Evolutionary conservation across 2,329 filamentous ascomycete species (phyloP), one percentile per base, ranked within the genome.

Genomic region (Lachnellula arida): DNA sequence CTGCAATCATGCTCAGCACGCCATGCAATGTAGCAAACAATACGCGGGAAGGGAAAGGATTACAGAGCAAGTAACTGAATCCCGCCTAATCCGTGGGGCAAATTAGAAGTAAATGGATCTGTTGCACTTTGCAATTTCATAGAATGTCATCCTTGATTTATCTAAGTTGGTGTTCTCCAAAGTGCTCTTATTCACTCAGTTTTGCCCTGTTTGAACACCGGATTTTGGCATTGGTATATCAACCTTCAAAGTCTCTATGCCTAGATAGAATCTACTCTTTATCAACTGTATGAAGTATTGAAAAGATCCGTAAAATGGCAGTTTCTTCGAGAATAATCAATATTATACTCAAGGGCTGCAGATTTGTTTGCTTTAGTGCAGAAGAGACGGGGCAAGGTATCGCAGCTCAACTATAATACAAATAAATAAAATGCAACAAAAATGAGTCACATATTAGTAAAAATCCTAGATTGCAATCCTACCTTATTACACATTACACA

Each of bases 111-210:
- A 15, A 49, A 17, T 32, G 22, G 23, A 43, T 61, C 54, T 61
- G 62, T 63, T 64, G 63, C 59, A 64, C 50, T 49, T 64, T 60
- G 57, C 59, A 58, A 55, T 54, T 60, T 44, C 46, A 60, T 61
- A 61, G 48, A 55, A 52, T 39, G 53, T 61, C 52, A 57, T 47
- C 49, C 51, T 59, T 55, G 46, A 7, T 49, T 46, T 25, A 54
- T 25, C 28, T 28, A 42, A 43, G 51, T 28, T 4, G 35, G 35
- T 22, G 50, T 51, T 59, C 53, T 60, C 56, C 55, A 54, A 55
- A 25, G 22, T 39, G 50, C 19, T 53, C 15, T 49, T 47, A 9
- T 54, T 59, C 32, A 1, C 28, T 35, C 44, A 48, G 40, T 56
- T 53, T 53, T 54, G 44, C 23, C 48, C 47, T 28, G 42, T 53